Evolutionary conservation across 139 green algal genomes (phyloP).

Genomic region (Coccomyxa sp.): DNA sequence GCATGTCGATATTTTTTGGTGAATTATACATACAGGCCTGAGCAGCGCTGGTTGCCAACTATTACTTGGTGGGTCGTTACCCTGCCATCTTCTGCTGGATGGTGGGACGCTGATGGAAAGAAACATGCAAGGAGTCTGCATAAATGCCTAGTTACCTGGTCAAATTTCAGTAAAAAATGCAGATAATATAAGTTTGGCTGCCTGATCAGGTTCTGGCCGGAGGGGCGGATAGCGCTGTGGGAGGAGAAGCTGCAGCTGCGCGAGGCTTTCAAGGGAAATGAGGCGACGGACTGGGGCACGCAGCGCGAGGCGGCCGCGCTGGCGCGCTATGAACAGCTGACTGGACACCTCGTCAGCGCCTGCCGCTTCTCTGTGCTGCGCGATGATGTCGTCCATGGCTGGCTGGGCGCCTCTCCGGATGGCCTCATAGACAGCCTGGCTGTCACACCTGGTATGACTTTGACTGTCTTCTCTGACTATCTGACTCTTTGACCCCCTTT

Average conservation of each 20-base stretch:
- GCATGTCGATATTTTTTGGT: too few species aligned
- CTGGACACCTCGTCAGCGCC: slow-evolving; percentile 22
- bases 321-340: slow-evolving; percentile 35
- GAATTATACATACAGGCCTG: too few species aligned
- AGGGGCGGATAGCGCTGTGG: slow-evolving; percentile 58
- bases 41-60: too few species aligned
- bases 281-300: slow-evolving; percentile 62
- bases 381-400: slow-evolving; percentile 51
- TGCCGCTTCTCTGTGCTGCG: slow-evolving; percentile 28
- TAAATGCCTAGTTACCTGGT: too few species aligned
- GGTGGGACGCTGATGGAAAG: too few species aligned
- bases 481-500: background rate
- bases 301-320: slow-evolving; percentile 42
- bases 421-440: slow-evolving; percentile 42
- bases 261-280: slow-evolving; percentile 61
- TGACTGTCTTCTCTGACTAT: background rate
- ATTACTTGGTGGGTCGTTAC: too few species aligned
- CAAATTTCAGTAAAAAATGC: too few species aligned
- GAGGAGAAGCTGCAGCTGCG: slow-evolving; percentile 67
- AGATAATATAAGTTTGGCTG: too few species aligned
- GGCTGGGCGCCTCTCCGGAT: slow-evolving; percentile 66
- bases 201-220: slow-evolving; percentile 9
- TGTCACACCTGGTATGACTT: background rate
- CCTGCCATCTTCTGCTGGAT: too few species aligned
- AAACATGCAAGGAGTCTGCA: too few species aligned